These are phyloP conservation scores for Saturnispora mendoncae DNA, from an alignment of 805 yeast species.

Conservation along the genomic window DNA sequence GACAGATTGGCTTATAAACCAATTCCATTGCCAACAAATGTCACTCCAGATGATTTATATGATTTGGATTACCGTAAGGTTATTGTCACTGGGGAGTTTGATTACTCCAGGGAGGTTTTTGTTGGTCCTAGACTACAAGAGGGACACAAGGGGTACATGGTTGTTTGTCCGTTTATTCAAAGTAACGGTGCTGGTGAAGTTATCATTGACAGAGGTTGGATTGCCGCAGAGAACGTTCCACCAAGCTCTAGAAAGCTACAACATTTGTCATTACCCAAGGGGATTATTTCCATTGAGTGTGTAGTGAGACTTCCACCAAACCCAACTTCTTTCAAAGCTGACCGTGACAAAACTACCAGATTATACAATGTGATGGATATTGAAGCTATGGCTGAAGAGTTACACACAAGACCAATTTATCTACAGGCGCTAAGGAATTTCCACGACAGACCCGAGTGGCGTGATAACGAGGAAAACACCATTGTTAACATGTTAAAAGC, in stretches of 20 bases:
- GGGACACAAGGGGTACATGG: constrained; percentile 65
- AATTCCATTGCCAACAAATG: constrained; percentile 56
- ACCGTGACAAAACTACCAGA: constrained; percentile 55
- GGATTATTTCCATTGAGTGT: constrained; percentile 64
- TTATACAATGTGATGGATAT: constrained; percentile 76
- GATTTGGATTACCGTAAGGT: constrained; percentile 81
- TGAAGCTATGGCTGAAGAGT: constrained; percentile 63
- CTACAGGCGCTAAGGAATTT: constrained; percentile 65
- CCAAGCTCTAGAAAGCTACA: constrained; percentile 48
- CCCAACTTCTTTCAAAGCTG: constrained; percentile 59
- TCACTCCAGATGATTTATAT: constrained; percentile 51
- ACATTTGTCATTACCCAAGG: constrained; percentile 65
- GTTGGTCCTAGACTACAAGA: constrained; percentile 83
- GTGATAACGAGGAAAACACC: constrained; percentile 10
- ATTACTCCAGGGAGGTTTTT: constrained; percentile 78
- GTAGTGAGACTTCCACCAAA: constrained; percentile 60
- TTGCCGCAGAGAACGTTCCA: constrained; percentile 55
- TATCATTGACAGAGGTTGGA: constrained; percentile 88
- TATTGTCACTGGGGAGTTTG: constrained; percentile 65
- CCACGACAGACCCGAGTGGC: constrained; percentile 51
- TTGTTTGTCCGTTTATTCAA: constrained; percentile 76
- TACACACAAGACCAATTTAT: constrained; percentile 64
- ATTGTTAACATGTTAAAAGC: constrained; percentile 1
- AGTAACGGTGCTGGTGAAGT: constrained; percentile 68
- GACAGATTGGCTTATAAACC: constrained; percentile 70